These are phyloP conservation scores for Calonectria hongkongensis DNA, from an alignment of 2,329 filamentous ascomycete species.

Conservation along the genomic window DNA sequence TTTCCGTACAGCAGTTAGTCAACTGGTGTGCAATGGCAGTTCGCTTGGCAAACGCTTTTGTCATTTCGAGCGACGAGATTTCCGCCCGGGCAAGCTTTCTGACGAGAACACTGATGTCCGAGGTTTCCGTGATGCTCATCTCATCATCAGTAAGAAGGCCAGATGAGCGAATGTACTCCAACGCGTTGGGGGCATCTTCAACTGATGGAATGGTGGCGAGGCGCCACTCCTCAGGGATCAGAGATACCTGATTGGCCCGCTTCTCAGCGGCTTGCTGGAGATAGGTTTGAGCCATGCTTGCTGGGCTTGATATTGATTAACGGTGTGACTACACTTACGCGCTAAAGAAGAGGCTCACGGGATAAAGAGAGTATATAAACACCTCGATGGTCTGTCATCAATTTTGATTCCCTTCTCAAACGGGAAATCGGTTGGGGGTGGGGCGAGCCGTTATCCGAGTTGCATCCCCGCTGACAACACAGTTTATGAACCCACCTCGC, in stretches of 20 bases:
- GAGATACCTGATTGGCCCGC: slow-evolving; percentile 22
- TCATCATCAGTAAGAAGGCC: slow-evolving; percentile 21
- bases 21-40: slow-evolving; percentile 46
- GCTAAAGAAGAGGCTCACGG: neutral
- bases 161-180: slow-evolving; percentile 31
- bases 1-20: slow-evolving; percentile 36
- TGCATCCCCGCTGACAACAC: neutral
- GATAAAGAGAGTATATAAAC: slow-evolving; percentile 13
- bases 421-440: neutral
- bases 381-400: neutral
- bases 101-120: slow-evolving; percentile 4
- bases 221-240: slow-evolving; percentile 33
- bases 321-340: no score
- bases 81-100: slow-evolving; percentile 28
- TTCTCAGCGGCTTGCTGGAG: slow-evolving; percentile 29
- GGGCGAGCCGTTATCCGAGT: neutral
- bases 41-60: slow-evolving; percentile 36
- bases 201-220: slow-evolving; percentile 9
- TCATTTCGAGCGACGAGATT: slow-evolving; percentile 44
- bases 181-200: slow-evolving; percentile 26
- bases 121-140: slow-evolving; percentile 35
- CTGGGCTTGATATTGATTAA: neutral
- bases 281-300: slow-evolving; percentile 10
- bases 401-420: slow-evolving; percentile 19
- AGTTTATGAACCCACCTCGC: no score